These are phyloP conservation scores for Polyplosphaeria fusca DNA, from an alignment of 495 filamentous ascomycete genomes.

Conservation along the genomic window DNA sequence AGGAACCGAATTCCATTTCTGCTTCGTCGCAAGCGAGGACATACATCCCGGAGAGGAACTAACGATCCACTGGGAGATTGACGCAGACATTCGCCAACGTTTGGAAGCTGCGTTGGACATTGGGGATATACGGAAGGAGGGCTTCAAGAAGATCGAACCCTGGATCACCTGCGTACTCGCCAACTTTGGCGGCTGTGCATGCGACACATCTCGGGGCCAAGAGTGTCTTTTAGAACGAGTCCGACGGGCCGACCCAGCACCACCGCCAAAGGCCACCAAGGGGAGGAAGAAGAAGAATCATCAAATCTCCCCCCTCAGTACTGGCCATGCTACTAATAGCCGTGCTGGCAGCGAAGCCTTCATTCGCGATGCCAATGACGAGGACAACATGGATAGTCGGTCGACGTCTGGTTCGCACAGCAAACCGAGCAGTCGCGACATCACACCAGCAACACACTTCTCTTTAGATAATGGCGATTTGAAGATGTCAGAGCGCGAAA, in stretches of 20 bases:
- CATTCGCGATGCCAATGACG: conserved; percentile 44
- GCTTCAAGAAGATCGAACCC: conserved; percentile 49
- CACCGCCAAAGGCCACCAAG: conserved; percentile 43
- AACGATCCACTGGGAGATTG: conserved; percentile 65
- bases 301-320: conserved; percentile 64
- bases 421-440: conserved; percentile 75
- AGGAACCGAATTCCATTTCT: conserved; percentile 77
- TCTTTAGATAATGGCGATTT: conserved; percentile 50
- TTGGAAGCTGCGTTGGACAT: conserved; percentile 40
- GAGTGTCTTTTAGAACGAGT: conserved; percentile 71
- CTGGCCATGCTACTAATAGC: conserved; percentile 68
- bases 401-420: conserved; percentile 67
- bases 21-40: conserved; percentile 73
- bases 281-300: conserved; percentile 56
- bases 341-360: conserved; percentile 71
- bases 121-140: conserved; percentile 45
- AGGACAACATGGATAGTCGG: conserved; percentile 56
- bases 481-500: conserved; percentile 80
- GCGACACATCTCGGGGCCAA: conserved; percentile 45
- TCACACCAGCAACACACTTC: conserved; percentile 64
- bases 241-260: conserved; percentile 55
- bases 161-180: conserved; percentile 74
- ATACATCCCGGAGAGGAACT: conserved; percentile 63
- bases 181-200: conserved; percentile 87
- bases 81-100: conserved; percentile 47